Percentiles rank a stretch among this genome's conserved stretches.
Conservation (phyloP, 257 asterid species). For the Solanum rostratum region DNA sequence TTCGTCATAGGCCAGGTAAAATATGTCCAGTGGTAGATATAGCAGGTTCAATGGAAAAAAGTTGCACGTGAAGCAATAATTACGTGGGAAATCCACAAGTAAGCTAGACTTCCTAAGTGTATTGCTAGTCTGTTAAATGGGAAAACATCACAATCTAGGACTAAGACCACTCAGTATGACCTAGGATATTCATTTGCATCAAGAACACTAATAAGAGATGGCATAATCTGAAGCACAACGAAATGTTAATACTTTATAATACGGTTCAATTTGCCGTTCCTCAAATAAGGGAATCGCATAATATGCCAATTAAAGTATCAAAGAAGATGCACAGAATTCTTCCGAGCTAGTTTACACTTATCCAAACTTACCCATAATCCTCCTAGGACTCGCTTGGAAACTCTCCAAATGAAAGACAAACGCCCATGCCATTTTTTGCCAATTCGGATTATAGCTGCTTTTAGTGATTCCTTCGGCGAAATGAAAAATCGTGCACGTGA, state of each 20-base stretch:
- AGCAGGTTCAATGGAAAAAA: neutral
- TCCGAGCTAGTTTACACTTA: neutral
- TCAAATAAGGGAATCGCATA: neutral
- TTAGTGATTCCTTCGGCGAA: slow-evolving; percentile 78
- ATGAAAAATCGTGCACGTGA: slow-evolving; percentile 41
- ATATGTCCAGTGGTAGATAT: neutral
- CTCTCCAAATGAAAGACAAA: slow-evolving; percentile 54
- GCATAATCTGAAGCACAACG: neutral
- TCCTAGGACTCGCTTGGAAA: slow-evolving; percentile 64
- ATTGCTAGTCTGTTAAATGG: neutral
- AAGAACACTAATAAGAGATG: neutral
- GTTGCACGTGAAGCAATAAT: neutral
- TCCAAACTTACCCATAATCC: slow-evolving; percentile 78
- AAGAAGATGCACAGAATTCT: neutral
- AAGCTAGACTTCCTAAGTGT: neutral
- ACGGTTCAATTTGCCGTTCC: neutral
- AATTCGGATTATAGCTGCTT: slow-evolving; percentile 55
- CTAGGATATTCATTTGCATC: neutral
- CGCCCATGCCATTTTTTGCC: slow-evolving; percentile 92
- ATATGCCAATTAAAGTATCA: neutral
- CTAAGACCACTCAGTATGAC: neutral
- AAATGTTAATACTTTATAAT: neutral
- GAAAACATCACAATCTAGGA: neutral
- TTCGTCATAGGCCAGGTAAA: neutral
- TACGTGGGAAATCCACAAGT: neutral